These are phyloP conservation scores for Alternaria viburni DNA, from an alignment of 2,329 filamentous ascomycete genomes.

Conservation along the genomic window DNA sequence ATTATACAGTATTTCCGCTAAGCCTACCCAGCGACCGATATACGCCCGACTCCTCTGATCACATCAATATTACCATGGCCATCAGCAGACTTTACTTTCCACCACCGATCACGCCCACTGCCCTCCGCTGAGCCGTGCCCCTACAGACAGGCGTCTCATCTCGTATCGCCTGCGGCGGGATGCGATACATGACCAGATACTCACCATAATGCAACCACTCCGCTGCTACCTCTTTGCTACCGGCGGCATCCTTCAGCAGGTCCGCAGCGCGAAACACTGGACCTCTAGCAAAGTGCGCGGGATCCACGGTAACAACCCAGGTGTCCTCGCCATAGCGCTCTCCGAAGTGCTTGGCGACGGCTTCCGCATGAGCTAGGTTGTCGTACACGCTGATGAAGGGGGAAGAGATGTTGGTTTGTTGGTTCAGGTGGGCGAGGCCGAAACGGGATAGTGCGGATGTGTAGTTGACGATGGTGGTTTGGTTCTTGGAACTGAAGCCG, in stretches of 20 bases:
- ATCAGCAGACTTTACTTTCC: background rate
- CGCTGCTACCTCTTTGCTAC: conserved; percentile 1
- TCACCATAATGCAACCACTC: conserved; percentile 42
- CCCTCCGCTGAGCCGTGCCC: conserved; percentile 23
- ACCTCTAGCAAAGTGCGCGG: conserved; percentile 36
- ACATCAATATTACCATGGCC: background rate
- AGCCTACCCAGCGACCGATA: background rate
- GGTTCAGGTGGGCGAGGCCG: conserved; percentile 38
- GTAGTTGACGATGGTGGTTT: conserved; percentile 42
- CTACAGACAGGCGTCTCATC: conserved; percentile 35
- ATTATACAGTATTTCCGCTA: background rate
- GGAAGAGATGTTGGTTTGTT: conserved; percentile 44
- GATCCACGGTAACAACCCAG: conserved; percentile 38
- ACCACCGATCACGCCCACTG: conserved; percentile 28
- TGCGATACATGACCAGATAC: conserved; percentile 45
- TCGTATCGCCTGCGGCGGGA: conserved; percentile 41
- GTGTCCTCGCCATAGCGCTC: conserved; percentile 30
- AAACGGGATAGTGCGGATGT: conserved; percentile 31
- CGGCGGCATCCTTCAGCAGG: conserved; percentile 24
- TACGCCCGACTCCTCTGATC: background rate
- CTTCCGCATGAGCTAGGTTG: conserved; percentile 32
- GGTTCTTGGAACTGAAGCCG: conserved; percentile 45
- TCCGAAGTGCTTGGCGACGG: conserved; percentile 30
- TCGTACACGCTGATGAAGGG: conserved; percentile 46
- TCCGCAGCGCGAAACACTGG: conserved; percentile 43